These are phyloP conservation scores for Cytospora piceicola DNA, from an alignment of 2,329 filamentous ascomycete genomes.

Conservation along the genomic window DNA sequence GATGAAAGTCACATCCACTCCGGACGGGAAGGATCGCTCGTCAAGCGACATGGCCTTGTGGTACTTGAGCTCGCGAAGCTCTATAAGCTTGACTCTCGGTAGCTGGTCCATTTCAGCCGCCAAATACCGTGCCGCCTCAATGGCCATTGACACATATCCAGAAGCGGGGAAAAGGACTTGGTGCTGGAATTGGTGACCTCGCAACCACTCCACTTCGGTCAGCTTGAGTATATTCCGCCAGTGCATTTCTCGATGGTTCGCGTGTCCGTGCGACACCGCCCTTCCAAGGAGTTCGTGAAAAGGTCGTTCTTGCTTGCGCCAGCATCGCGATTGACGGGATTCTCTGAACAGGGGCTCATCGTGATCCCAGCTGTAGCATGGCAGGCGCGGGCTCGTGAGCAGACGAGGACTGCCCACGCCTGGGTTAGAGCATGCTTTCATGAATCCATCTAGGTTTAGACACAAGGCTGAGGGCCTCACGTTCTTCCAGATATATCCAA, in stretches of 20 bases:
- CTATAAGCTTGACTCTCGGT: background rate
- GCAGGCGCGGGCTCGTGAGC: conserved; percentile 22
- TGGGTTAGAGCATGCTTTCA: background rate
- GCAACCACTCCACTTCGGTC: conserved; percentile 43
- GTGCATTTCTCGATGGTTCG: no score
- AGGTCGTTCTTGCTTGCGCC: background rate
- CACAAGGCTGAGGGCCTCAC: background rate
- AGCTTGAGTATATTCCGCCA: conserved; percentile 36
- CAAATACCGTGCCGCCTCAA: conserved; percentile 30
- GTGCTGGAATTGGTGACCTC: conserved; percentile 41
- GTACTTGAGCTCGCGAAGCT: conserved; percentile 6
- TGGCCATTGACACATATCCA: conserved; percentile 32
- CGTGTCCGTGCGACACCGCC: no score
- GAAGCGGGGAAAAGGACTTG: conserved; percentile 45
- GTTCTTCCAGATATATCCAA: conserved; percentile 27
- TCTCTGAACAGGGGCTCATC: conserved; percentile 10
- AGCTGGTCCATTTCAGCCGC: background rate
- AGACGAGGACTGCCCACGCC: no score
- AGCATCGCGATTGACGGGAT: conserved; percentile 20
- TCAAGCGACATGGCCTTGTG: no score
- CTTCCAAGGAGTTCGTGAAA: no score
- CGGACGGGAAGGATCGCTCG: no score
- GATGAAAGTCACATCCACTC: no score
- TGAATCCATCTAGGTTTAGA: no score
- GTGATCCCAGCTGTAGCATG: conserved; percentile 28